phyloP scores from a whole-genome alignment of 2,329 filamentous ascomycete species.

The Paradendryphiella salina region DNA sequence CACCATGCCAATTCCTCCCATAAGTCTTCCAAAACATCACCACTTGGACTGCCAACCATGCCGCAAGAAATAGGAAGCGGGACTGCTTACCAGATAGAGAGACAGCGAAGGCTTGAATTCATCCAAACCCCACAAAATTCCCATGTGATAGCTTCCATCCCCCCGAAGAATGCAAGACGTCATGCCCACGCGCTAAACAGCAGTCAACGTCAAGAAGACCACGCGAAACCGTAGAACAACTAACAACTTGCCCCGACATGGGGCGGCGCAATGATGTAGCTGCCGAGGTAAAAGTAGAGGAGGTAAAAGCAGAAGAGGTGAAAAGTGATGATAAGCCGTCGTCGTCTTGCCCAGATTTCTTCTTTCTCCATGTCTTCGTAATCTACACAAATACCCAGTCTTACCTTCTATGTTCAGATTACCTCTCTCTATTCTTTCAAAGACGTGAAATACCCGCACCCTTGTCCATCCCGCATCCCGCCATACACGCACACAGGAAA shows the following conservation, averaged over 20 bases:
- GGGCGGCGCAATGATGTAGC: constrained; percentile 13
- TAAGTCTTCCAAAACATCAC: no score
- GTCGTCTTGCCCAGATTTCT: background rate
- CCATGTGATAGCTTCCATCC: constrained; percentile 3
- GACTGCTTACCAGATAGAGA: no score
- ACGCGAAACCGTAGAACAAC: constrained; percentile 5
- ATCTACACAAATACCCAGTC: background rate
- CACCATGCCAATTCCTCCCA: no score
- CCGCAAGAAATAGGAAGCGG: no score
- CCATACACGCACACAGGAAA: no score
- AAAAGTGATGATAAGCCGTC: background rate
- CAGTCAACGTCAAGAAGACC: constrained; percentile 15
- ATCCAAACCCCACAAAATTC: background rate
- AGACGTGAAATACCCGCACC: no score
- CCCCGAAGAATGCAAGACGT: constrained; percentile 27
- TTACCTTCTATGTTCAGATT: background rate
- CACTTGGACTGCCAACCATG: no score
- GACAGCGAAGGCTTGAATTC: no score
- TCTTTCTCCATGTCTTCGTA: no score
- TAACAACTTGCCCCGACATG: background rate
- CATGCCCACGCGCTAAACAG: constrained; percentile 21
- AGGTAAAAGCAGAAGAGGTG: no score
- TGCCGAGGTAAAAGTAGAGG: background rate
- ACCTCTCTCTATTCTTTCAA: no score
- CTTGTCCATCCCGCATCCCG: no score